Percentiles rank a stretch among this genome's conserved stretches.
phyloP scores from a whole-genome alignment of 495 filamentous ascomycete species.

The Lophiotrema nucula region DNA sequence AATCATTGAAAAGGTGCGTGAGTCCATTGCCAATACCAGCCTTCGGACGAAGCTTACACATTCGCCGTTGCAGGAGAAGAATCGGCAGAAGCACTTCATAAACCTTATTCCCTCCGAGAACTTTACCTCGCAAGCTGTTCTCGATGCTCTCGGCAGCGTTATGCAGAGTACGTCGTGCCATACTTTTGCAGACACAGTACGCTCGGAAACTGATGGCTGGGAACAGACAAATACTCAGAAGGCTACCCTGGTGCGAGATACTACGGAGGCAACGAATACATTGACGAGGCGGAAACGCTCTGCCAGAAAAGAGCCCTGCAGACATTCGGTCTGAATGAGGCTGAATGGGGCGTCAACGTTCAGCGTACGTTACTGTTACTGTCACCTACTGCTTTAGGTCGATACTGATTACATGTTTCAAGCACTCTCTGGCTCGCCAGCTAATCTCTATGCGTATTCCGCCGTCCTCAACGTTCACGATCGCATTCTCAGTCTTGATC shows the following conservation, averaged over 20 bases:
- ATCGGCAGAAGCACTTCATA: constrained; percentile 93
- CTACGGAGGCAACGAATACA: constrained; percentile 95
- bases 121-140: constrained; percentile 95
- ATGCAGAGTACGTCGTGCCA: constrained; percentile 98
- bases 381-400: constrained; percentile 25
- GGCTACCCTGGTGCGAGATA: constrained; percentile 96
- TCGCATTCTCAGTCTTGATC: constrained; percentile 92
- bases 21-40: constrained; percentile 3
- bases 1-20: constrained; percentile 81
- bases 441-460: constrained; percentile 94
- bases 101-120: constrained; percentile 99
- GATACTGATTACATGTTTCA: not conserved
- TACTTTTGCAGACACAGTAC: too few relatives aligned
- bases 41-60: constrained; percentile 21
- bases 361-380: constrained; percentile 65
- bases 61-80: constrained; percentile 70
- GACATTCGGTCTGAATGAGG: constrained; percentile 74
- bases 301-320: constrained; percentile 88
- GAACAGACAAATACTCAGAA: constrained; percentile 95
- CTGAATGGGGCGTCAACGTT: constrained; percentile 98
- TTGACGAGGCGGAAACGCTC: constrained; percentile 83
- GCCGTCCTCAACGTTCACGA: constrained; percentile 90
- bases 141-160: constrained; percentile 93
- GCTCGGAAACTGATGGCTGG: too few relatives aligned
- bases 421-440: constrained; percentile 94